These are phyloP conservation scores for Cladosporium sphaerospermum DNA, from an alignment of 2,329 filamentous ascomycete species.

Conservation along the genomic window DNA sequence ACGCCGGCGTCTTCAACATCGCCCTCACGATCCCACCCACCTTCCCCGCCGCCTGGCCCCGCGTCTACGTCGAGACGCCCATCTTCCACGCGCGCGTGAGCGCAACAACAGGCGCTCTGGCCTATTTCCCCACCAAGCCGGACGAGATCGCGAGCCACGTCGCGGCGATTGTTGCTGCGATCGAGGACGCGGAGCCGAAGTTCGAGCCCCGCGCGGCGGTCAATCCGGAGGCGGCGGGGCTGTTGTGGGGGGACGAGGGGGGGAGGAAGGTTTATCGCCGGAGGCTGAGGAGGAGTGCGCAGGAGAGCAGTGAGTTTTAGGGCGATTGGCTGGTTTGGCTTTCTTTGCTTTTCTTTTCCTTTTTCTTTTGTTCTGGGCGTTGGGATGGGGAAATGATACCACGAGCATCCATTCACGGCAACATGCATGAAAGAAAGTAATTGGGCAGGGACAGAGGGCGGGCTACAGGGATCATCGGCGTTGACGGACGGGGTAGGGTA, in stretches of 20 bases:
- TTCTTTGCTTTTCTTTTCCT: not conserved
- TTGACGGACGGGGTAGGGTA: too few relatives aligned
- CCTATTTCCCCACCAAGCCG: conserved; percentile 65
- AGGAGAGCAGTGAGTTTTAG: conserved; percentile 41
- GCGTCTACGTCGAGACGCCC: conserved; percentile 70
- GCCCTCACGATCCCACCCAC: conserved; percentile 71
- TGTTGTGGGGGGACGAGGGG: conserved; percentile 77
- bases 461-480: too few relatives aligned
- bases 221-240: conserved; percentile 74
- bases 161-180: conserved; percentile 68
- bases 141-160: conserved; percentile 82
- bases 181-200: conserved; percentile 82
- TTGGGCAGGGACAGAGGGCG: too few relatives aligned
- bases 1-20: conserved; percentile 83
- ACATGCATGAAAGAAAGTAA: too few relatives aligned
- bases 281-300: conserved; percentile 70
- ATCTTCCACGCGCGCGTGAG: conserved; percentile 88
- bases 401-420: too few relatives aligned
- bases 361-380: not conserved
- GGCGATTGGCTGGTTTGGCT: not conserved
- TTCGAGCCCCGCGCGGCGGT: conserved; percentile 89
- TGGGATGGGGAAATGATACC: too few relatives aligned
- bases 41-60: conserved; percentile 84
- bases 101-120: conserved; percentile 64
- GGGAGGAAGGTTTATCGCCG: conserved; percentile 82